Evolutionary conservation across 176 grass and related monocot species (phyloP).

Genomic region (Avena sativa): DNA sequence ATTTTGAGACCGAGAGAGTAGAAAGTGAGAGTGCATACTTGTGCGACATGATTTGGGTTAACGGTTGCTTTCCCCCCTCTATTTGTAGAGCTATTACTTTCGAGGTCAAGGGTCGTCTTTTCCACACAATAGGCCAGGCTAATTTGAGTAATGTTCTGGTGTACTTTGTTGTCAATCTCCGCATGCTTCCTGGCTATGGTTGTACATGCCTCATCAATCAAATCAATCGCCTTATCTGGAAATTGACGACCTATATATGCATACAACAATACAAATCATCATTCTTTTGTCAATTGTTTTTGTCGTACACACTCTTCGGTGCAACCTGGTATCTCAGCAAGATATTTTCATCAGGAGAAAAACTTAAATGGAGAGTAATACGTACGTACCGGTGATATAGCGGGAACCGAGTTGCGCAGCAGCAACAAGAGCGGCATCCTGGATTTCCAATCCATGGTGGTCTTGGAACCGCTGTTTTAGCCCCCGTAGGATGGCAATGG

Average conservation of each 20-base stretch:
- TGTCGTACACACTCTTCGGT: too few relatives aligned
- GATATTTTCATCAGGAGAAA: background rate
- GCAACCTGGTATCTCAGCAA: too few relatives aligned
- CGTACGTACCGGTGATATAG: constrained; percentile 4
- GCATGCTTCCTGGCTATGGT: background rate
- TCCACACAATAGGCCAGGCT: background rate
- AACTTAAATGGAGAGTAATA: too few relatives aligned
- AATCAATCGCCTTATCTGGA: constrained; percentile 7
- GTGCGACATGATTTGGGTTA: background rate
- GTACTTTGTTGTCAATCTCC: background rate
- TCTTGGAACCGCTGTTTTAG: background rate
- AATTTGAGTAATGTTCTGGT: background rate
- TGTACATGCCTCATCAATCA: constrained; percentile 1
- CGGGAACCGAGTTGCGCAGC: background rate
- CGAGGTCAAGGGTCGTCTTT: too few relatives aligned
- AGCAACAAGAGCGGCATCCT: background rate
- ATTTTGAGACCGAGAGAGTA: too few relatives aligned
- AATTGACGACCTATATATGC: background rate
- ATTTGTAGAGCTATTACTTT: background rate
- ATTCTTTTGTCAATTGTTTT: too few relatives aligned
- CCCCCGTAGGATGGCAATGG: background rate
- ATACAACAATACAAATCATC: background rate
- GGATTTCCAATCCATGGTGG: background rate
- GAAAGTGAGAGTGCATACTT: background rate
- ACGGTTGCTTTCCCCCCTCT: background rate